Conservation (phyloP, 331 rosid genomes). For the Ulmus americana region DNA sequence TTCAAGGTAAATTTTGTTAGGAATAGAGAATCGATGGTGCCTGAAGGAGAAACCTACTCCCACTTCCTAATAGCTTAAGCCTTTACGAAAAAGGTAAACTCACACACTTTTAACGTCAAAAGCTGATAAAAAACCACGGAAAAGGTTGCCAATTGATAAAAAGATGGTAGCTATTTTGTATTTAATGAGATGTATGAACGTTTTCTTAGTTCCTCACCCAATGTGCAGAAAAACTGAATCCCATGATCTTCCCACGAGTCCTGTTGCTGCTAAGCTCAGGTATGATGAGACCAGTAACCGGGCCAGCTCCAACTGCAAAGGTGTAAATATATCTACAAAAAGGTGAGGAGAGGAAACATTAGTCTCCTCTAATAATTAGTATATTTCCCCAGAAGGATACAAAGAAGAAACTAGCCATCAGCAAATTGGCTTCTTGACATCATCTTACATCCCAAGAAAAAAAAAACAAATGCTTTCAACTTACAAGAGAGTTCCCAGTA, state of each 20-base stretch:
- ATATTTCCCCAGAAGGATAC: not conserved
- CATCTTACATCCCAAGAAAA: conserved; percentile 4
- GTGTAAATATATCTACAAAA: conserved; percentile 66
- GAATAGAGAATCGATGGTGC: no score
- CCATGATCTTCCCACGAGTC: conserved; percentile 83
- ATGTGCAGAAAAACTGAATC: conserved; percentile 73
- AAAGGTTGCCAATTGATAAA: conserved; percentile 2
- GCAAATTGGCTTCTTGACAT: not conserved
- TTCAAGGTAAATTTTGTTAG: no score
- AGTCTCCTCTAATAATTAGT: not conserved
- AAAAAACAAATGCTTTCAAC: conserved; percentile 25
- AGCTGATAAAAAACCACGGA: not conserved
- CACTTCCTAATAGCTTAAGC: no score
- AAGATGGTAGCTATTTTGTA: not conserved
- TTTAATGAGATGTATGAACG: not conserved
- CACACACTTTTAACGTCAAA: not conserved
- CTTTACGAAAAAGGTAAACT: not conserved
- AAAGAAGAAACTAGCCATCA: not conserved
- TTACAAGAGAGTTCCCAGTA: conserved; percentile 76
- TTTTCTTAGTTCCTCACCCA: conserved; percentile 47
- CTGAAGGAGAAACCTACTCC: no score
- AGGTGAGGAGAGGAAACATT: conserved; percentile 6
- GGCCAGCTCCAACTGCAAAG: conserved; percentile 89
- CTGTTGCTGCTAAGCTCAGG: conserved; percentile 86
- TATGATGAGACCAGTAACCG: conserved; percentile 77